A percentile compares a stretch with the other conserved stretches of the same genome.
These are phyloP conservation scores for Stagonosporopsis tanaceti DNA, from an alignment of 2,329 filamentous ascomycete genomes.

Conservation along the genomic window DNA sequence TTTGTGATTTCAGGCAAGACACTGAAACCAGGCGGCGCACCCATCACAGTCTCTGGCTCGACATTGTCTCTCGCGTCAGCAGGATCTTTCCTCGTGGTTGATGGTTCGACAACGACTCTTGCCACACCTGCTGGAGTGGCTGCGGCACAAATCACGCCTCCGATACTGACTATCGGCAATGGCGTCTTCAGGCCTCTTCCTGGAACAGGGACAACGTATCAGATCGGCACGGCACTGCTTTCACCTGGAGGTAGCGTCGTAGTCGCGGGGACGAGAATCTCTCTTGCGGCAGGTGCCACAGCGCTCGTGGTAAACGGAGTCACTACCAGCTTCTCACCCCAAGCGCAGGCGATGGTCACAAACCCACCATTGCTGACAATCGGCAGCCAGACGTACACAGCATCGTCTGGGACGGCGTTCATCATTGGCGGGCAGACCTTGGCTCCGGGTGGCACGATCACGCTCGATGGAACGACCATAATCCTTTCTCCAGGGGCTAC, in stretches of 20 bases:
- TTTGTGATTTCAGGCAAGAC: slow-evolving; percentile 53
- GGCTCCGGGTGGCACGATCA: slow-evolving; percentile 50
- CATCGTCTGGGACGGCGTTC: slow-evolving; percentile 56
- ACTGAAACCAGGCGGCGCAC: slow-evolving; percentile 45
- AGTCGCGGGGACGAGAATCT: slow-evolving; percentile 44
- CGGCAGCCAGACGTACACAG: slow-evolving; percentile 40
- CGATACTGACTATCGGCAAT: slow-evolving; percentile 43
- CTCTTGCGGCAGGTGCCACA: slow-evolving; percentile 39
- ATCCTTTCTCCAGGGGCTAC: slow-evolving; percentile 51
- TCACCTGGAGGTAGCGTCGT: slow-evolving; percentile 51
- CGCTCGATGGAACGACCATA: slow-evolving; percentile 52
- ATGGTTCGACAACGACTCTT: slow-evolving; percentile 48
- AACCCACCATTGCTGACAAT: slow-evolving; percentile 49
- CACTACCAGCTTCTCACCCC: slow-evolving; percentile 22
- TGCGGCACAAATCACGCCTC: slow-evolving; percentile 31
- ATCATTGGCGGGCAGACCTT: slow-evolving; percentile 51
- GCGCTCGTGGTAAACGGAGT: slow-evolving; percentile 39
- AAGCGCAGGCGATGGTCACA: slow-evolving; percentile 47
- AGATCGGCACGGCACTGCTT: slow-evolving; percentile 49
- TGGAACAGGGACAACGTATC: slow-evolving; percentile 45
- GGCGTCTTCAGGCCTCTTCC: slow-evolving; percentile 38
- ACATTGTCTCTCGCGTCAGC: slow-evolving; percentile 44
- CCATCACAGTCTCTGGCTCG: slow-evolving; percentile 44
- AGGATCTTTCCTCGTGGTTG: slow-evolving; percentile 43
- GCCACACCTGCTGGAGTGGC: slow-evolving; percentile 26